Conservation (phyloP, 2,329 filamentous ascomycete genomes). For the Clarireedia hainanense region DNA sequence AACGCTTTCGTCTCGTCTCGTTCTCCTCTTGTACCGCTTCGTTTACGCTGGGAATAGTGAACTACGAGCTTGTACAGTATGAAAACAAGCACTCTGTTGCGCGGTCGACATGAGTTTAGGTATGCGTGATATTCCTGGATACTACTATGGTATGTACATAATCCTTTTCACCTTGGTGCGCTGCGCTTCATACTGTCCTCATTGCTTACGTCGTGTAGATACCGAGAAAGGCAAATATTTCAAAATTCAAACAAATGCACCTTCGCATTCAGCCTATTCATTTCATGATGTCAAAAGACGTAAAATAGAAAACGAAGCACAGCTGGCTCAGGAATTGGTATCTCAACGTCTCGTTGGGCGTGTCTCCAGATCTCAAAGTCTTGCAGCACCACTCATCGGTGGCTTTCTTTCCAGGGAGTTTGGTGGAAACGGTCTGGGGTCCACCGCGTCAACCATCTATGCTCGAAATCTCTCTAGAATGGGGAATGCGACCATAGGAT, state of each 20-base stretch:
- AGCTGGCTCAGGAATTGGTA: neutral
- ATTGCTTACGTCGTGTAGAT: conserved; percentile 32
- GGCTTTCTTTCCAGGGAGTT: conserved; percentile 17
- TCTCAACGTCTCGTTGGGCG: conserved; percentile 14
- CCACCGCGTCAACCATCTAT: neutral
- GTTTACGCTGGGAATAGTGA: neutral
- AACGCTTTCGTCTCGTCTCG: too few relatives aligned
- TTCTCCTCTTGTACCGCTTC: too few relatives aligned
- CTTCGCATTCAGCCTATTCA: conserved; percentile 45
- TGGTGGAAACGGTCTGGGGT: conserved; percentile 11
- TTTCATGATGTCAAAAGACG: conserved; percentile 51
- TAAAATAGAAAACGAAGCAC: conserved; percentile 35
- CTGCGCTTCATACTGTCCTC: too few relatives aligned
- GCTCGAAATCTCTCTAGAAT: neutral
- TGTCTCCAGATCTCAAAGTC: conserved; percentile 16
- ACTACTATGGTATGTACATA: conserved; percentile 41
- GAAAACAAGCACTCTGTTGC: neutral
- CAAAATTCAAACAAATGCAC: conserved; percentile 49
- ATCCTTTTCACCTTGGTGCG: neutral
- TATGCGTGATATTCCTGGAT: conserved; percentile 39
- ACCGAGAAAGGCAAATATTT: conserved; percentile 57
- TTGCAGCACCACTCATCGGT: conserved; percentile 16
- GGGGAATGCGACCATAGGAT: neutral
- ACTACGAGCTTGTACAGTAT: neutral
- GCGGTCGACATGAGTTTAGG: neutral